A percentile compares a stretch with the other conserved stretches of the same genome.
Conservation (phyloP, 352 stramenopile genomes). For the Phytophthora macrochlamydospora region DNA sequence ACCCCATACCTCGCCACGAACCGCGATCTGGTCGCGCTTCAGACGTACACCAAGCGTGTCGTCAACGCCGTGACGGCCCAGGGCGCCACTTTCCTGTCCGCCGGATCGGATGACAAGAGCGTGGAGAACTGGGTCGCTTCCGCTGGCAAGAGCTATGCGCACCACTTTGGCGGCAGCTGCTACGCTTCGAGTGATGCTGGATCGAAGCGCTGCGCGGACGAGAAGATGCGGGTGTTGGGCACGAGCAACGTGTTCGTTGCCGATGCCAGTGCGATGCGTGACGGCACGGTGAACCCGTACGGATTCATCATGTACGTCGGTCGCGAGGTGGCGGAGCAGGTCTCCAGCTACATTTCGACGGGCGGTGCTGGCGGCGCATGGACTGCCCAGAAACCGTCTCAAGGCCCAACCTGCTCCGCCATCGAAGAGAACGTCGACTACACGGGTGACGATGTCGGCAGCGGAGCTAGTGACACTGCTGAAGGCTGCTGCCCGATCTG, state of each 20-base stretch:
- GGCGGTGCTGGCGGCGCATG: conserved; percentile 1
- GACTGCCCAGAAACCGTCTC: conserved; percentile 20
- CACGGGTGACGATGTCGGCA: conserved; percentile 32
- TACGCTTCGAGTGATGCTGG: conserved; percentile 41
- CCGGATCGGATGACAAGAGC: neutral
- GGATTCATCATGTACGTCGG: conserved; percentile 61
- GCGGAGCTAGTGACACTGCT: conserved; percentile 6
- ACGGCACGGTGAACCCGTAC: conserved; percentile 53
- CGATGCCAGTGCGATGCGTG: conserved; percentile 52
- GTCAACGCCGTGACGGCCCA: conserved; percentile 31
- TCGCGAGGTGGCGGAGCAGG: conserved; percentile 29
- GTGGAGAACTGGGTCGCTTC: conserved; percentile 35
- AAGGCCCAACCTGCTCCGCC: neutral
- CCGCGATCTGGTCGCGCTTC: conserved; percentile 39
- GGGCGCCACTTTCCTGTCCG: neutral
- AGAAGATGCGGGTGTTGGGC: conserved; percentile 39
- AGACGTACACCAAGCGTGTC: conserved; percentile 36
- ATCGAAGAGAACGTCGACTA: conserved; percentile 34
- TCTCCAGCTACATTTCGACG: too few species aligned
- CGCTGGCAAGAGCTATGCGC: neutral
- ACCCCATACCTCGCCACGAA: conserved; percentile 38
- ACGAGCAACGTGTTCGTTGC: conserved; percentile 46
- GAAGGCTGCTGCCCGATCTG: conserved; percentile 42
- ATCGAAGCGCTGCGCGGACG: conserved; percentile 13
- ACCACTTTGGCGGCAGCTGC: conserved; percentile 53